Evolutionary conservation across 371 early-diverging fungal species (phyloP), one percentile per base, ranked within the genome.

Genomic region (Mucor circinelloides): DNA sequence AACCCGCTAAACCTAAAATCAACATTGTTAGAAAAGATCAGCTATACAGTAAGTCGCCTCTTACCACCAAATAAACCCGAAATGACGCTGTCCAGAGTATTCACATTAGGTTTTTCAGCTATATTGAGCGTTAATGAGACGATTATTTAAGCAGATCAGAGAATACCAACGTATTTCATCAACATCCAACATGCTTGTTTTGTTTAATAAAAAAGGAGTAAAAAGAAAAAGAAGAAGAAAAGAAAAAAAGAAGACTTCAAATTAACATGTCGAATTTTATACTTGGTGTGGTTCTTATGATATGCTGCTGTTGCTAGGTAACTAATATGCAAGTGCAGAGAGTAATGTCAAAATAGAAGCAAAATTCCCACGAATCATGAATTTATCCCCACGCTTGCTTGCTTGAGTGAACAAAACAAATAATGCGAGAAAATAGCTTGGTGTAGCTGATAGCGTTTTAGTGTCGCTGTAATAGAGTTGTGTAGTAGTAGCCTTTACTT

Each of bases 11-110:
- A 59, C 89, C 88, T 88, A 71, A 58, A 50, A n/a, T 15, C 12
- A 44, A 44, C 17, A n/a, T n/a, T 30, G 25, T 56, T 19, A 58
- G n/a, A 40, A 4, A 40, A 40, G 17, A 17, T 13, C 1, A 4
- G 5, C 0, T 17, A 23, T 2, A 21, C 3, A 48, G 21, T 7
- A 1, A 0, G 17, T 48, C 40, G 62, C 38, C 15, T 8, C 12
- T 34, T 81, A 85, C 89, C 89, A 64, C 86, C 89, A 62, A 84
- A 73, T 61, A 86, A 78, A 10, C 89, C 89, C 44, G 89, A 80
- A 34, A 83, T 60, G 55, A 86, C 86, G 57, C 82, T 85, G 40
- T 83, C 67, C 42, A 80, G 68, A 58, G 83, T 84, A 58, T 78
- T 77, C 30, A 73, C 65, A 40, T 75, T 79, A 28, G 70, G 72